Evolutionary conservation across 306 rosid genomes (phyloP), one percentile per base, ranked within the genome.

Genomic region (Gleditsia sinensis): DNA sequence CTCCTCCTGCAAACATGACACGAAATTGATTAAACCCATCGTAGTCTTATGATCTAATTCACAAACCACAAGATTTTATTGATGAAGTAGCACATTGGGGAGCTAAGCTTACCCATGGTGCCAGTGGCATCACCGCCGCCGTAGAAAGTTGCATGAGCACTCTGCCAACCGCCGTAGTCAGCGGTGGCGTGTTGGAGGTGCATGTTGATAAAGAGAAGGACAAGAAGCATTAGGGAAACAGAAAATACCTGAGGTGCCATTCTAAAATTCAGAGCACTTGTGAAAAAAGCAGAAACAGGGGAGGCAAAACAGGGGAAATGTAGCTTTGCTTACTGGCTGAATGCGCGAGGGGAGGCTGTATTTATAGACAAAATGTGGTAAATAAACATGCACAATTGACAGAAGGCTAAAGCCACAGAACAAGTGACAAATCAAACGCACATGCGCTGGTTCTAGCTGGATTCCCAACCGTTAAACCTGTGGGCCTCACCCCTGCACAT

Each of bases 91-190:
- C 2, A 28, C 32, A 37, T 37, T 37, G 9, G 43, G 6, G 43
- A 4, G 34, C 10, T 6, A 27, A 48, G 77, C 86, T 74, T 71
- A 90, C 98, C 96, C 98, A 92, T 92, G 67, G 98, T 92, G 77
- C 94, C 96, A 0, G 91, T 76, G 7, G 96, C 96, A 80, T 88
- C 90, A 10, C 92, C 92, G 0, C 98, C 96, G 8, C 98, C 98
- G 11, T 92, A 92, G 79, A 92, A 92, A 30, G 98, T 92, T 79
- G 98, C 98, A 17, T 90, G 98, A 21, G 53, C 97, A 19, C 81
- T 54, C 58, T 91, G 74, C 91, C 94, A 81, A 25, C 87, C 87
- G 0, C 88, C 90, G 14, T 88, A 85, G 69, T 84, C 78, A 1
- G 93, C 88, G 6, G 37, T 25, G 28, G 69, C 74, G 19, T 51